Conservation (phyloP, 1,139 yeast species). For the Candida smagusa region DNA sequence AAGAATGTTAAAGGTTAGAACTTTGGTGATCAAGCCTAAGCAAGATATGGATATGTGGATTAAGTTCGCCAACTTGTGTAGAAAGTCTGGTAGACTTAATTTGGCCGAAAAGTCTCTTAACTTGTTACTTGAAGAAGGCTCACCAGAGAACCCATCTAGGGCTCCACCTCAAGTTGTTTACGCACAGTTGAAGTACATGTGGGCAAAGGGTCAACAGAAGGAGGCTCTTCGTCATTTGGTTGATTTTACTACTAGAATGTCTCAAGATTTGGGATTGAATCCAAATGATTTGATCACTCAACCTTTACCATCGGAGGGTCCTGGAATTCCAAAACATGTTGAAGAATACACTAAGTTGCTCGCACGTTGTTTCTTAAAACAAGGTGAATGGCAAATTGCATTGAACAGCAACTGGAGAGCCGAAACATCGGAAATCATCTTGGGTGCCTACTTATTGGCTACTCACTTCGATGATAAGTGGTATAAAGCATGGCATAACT, state of each 20-base stretch:
- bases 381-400: slow-evolving; percentile 97
- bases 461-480: slow-evolving; percentile 90
- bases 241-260: slow-evolving; percentile 88
- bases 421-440: slow-evolving; percentile 72
- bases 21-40: slow-evolving; percentile 89
- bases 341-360: slow-evolving; percentile 82
- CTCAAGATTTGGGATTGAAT: slow-evolving; percentile 79
- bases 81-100: slow-evolving; percentile 89
- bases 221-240: slow-evolving; percentile 85
- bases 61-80: slow-evolving; percentile 91
- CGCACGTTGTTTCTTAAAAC: slow-evolving; percentile 93
- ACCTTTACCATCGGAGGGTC: slow-evolving; percentile 75
- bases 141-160: slow-evolving; percentile 61
- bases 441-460: slow-evolving; percentile 89
- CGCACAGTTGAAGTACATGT: slow-evolving; percentile 93
- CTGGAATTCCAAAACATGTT: slow-evolving; percentile 73
- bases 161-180: slow-evolving; percentile 97
- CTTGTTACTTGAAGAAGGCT: slow-evolving; percentile 63
- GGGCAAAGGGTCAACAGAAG: slow-evolving; percentile 90
- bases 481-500: slow-evolving; percentile 99
- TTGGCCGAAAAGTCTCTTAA: slow-evolving; percentile 90
- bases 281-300: slow-evolving; percentile 81
- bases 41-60: slow-evolving; percentile 99
- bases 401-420: slow-evolving; percentile 76
- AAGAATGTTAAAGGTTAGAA: slow-evolving; percentile 87